Evolutionary conservation across 257 asterid species (phyloP).

Genomic region (Lycium ferocissimum): DNA sequence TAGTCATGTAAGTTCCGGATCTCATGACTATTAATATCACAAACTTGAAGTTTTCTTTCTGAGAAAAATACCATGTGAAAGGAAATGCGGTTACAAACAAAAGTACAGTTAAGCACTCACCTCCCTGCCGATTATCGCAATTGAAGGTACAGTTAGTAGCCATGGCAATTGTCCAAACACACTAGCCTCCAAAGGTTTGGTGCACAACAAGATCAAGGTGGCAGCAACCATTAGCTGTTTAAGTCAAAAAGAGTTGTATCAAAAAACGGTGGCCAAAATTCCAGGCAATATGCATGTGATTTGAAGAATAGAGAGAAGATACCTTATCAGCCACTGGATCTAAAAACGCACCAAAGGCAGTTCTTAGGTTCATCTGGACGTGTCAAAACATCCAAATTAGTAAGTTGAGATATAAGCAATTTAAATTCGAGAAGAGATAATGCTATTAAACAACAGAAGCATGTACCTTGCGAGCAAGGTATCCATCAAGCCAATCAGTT

Average conservation of each 20-base stretch:
- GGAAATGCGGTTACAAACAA: background rate
- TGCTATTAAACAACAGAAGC: slow-evolving; percentile 32
- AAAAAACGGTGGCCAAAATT: background rate
- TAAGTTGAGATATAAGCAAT: slow-evolving; percentile 12
- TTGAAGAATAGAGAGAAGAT: background rate
- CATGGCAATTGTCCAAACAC: slow-evolving; percentile 77
- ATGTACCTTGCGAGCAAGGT: slow-evolving; percentile 92
- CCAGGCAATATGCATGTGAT: background rate
- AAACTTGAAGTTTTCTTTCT: background rate
- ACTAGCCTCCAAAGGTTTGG: slow-evolving; percentile 76
- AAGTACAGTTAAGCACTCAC: slow-evolving; percentile 43
- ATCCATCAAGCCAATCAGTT: slow-evolving; percentile 99
- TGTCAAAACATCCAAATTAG: slow-evolving; percentile 32
- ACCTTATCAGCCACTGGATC: slow-evolving; percentile 99
- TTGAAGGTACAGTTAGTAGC: slow-evolving; percentile 87
- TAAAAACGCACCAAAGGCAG: slow-evolving; percentile 96
- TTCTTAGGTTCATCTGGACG: slow-evolving; percentile 87
- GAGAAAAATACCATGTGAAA: background rate
- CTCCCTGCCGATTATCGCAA: slow-evolving; percentile 97
- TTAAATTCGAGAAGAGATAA: slow-evolving; percentile 27
- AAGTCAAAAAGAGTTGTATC: slow-evolving; percentile 28
- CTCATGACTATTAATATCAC: slow-evolving; percentile 4
- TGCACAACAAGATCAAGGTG: slow-evolving; percentile 88
- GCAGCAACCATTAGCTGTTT: slow-evolving; percentile 99
- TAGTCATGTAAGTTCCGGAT: slow-evolving; percentile 2